Evolutionary conservation across 352 stramenopile genomes (phyloP), one percentile per base, ranked within the genome.

Genomic region (Phytophthora pistaciae): DNA sequence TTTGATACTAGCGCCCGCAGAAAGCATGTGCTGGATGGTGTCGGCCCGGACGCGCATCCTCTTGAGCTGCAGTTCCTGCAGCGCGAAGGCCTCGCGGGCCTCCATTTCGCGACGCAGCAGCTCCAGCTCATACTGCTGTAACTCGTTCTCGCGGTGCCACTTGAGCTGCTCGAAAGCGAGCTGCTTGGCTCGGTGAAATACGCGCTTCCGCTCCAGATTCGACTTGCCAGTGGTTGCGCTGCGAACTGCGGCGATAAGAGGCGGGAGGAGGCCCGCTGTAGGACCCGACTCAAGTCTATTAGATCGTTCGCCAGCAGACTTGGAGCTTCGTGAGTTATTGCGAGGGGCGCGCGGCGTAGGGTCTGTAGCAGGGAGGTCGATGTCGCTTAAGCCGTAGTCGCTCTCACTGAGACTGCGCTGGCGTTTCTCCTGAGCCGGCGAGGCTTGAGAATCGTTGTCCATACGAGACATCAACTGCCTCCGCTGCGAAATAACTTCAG

Each of bases 141-240:
- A 46, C 5, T 75, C 66, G 29, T 75, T 65, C 46, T 75, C 71
- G 42, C 38, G 42, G 2, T 72, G 36, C 71, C 61, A 71, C 23
- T 63, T 64, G 1, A 75, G 27, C 40, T 79, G 66, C n/a, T 79
- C 67, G 44, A 79, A 79, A 2, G 67, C 67, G 9, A 79, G 56
- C 27, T 70, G 36, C 55, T 79, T 79, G 0, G 67, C 62, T 8
- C n/a, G 36, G 20, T 75, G 58, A 29, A 65, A 70, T 18, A 49
- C 29, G 16, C 67, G 72, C 40, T 79, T 79, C 14, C 59, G 58
- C 29, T 64, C 25, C 40, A 75, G 8, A 62, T 75, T 67, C 13
- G 52, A 4, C n/a, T 60, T 54, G 18, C 8, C 38, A 25, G 11
- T 29, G 25, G 25, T 46, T 14, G 31, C 18, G 8, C 16, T 29